Conservation (phyloP, 768 basidiomycete species). For the Chiua virens region DNA sequence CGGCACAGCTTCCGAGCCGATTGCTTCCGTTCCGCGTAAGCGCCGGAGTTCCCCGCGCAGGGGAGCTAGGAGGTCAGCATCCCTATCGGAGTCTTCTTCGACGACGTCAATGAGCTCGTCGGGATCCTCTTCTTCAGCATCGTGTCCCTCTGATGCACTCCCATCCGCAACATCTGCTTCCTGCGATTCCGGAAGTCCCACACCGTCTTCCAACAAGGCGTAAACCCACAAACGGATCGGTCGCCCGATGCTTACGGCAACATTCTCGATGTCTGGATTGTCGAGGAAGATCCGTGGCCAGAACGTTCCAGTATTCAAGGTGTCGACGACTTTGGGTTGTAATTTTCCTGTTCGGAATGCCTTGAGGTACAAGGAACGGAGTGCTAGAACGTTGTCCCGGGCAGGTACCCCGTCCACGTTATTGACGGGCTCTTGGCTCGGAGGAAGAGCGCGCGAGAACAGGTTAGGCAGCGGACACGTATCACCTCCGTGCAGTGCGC, state of each 20-base stretch:
- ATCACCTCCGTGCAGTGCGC: slow-evolving; percentile 60
- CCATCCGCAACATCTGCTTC: slow-evolving; percentile 21
- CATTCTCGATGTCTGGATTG: slow-evolving; percentile 71
- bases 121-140: slow-evolving; percentile 45
- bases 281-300: slow-evolving; percentile 80
- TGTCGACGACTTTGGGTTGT: slow-evolving; percentile 57
- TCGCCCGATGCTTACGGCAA: slow-evolving; percentile 59
- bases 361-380: slow-evolving; percentile 54
- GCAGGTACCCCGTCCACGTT: slow-evolving; percentile 1
- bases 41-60: slow-evolving; percentile 65
- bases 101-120: slow-evolving; percentile 70
- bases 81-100: slow-evolving; percentile 51
- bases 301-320: slow-evolving; percentile 59
- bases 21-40: slow-evolving; percentile 46
- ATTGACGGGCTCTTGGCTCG: slow-evolving; percentile 21
- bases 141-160: slow-evolving; percentile 19
- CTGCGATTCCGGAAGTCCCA: slow-evolving; percentile 52
- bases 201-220: slow-evolving; percentile 63
- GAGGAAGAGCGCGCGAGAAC: slow-evolving; percentile 44
- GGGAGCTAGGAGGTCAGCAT: slow-evolving; percentile 62
- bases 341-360: slow-evolving; percentile 64
- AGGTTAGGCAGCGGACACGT: slow-evolving; percentile 54
- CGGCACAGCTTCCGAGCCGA: slow-evolving; percentile 21
- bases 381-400: slow-evolving; percentile 18
- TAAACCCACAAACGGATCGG: slow-evolving; percentile 67